Conservation (phyloP, 768 basidiomycete species). For the Inosperma sp. region DNA sequence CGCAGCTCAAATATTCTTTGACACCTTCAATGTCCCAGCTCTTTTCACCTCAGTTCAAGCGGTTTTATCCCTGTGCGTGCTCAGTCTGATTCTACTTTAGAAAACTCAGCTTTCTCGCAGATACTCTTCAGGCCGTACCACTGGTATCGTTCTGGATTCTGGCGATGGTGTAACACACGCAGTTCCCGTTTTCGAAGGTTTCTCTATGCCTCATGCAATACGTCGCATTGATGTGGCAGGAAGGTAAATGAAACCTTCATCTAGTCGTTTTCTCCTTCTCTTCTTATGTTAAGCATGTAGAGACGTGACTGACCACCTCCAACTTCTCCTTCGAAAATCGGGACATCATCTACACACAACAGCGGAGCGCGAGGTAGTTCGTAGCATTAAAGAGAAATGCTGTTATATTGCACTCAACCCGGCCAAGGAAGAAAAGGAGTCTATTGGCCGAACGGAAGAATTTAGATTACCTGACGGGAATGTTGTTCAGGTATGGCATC, state of each 20-base stretch:
- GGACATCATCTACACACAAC: conserved; percentile 96
- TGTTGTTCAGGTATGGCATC: conserved; percentile 65
- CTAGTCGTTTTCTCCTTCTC: conserved; percentile 16
- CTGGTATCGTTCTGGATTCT: conserved; percentile 98
- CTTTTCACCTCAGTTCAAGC: conserved; percentile 96
- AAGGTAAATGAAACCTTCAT: conserved; percentile 48
- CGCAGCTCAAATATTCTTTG: conserved; percentile 98
- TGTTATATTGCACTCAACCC: conserved; percentile 95
- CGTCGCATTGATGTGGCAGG: conserved; percentile 95
- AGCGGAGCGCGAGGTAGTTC: conserved; percentile 93
- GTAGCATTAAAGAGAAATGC: conserved; percentile 97
- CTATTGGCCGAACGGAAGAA: conserved; percentile 70
- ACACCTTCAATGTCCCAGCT: conserved; percentile 99
- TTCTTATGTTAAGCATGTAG: conserved; percentile 36
- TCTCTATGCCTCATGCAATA: conserved; percentile 98
- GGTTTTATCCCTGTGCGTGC: conserved; percentile 83
- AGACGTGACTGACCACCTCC: conserved; percentile 95
- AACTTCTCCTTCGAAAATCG: conserved; percentile 87
- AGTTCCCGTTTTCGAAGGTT: conserved; percentile 97
- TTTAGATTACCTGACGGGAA: conserved; percentile 96
- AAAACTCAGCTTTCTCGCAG: conserved; percentile 37
- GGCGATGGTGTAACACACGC: conserved; percentile 99
- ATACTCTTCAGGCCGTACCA: conserved; percentile 97
- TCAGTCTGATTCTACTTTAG: conserved; percentile 6
- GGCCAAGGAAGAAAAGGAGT: conserved; percentile 93